Percentiles rank a stretch among this genome's conserved stretches.
phyloP scores from a whole-genome alignment of 164 flowering plant species.

The Nelumbo lutea region DNA sequence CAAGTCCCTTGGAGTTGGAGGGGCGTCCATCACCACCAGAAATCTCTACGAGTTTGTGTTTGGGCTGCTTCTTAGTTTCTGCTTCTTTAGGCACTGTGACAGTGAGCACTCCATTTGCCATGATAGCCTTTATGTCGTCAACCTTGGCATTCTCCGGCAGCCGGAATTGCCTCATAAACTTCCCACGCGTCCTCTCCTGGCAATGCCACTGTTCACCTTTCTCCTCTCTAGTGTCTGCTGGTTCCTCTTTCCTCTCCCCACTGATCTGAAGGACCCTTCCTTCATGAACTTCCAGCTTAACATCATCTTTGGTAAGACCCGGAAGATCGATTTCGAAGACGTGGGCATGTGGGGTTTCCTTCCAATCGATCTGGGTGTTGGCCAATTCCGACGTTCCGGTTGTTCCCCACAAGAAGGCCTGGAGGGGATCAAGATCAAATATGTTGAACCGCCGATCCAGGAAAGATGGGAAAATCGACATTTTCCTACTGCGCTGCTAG shows the following conservation, averaged over 20 bases:
- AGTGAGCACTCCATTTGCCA: conserved; percentile 18
- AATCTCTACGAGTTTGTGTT: conserved; percentile 23
- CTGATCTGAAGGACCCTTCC: conserved; percentile 15
- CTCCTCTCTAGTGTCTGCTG: not conserved
- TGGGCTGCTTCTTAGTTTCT: not conserved
- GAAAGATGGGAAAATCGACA: not conserved
- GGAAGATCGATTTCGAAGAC: conserved; percentile 27
- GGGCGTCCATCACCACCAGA: conserved; percentile 10
- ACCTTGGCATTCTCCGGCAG: conserved; percentile 20
- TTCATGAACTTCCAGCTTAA: conserved; percentile 20
- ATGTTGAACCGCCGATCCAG: not conserved
- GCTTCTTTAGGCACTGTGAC: conserved; percentile 18
- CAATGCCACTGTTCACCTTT: conserved; percentile 24
- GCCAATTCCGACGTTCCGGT: not conserved
- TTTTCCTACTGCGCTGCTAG: not conserved
- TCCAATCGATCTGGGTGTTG: conserved; percentile 26
- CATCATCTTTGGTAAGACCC: conserved; percentile 23
- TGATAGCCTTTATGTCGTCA: conserved; percentile 24
- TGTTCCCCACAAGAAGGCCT: not conserved
- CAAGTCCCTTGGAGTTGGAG: conserved; percentile 21
- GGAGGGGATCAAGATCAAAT: not conserved
- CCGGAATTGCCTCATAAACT: conserved; percentile 15
- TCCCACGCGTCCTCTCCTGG: conserved; percentile 18
- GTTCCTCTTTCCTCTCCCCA: conserved; percentile 20
- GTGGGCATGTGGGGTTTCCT: conserved; percentile 27